Conservation (phyloP, 164 flowering plant species). For the Echeveria elegans region DNA sequence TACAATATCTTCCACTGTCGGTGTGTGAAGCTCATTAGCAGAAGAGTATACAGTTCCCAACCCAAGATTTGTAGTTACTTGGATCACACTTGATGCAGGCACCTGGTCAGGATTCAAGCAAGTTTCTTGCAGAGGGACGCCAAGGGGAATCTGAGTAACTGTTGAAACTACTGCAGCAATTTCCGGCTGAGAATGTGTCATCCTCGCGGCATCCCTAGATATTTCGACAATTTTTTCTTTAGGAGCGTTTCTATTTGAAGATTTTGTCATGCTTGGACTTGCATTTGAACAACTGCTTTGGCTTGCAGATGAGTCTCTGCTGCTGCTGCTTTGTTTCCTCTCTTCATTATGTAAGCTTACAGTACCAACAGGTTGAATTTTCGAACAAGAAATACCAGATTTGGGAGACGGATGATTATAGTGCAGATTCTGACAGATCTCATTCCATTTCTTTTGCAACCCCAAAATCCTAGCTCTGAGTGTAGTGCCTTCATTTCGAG, state of each 20-base stretch:
- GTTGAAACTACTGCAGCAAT: conserved; percentile 8
- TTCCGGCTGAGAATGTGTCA: conserved; percentile 11
- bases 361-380: conserved; percentile 21
- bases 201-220: conserved; percentile 10
- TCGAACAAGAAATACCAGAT: conserved; percentile 16
- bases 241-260: conserved; percentile 9
- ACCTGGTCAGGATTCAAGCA: conserved; percentile 3
- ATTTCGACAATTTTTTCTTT: conserved; percentile 7
- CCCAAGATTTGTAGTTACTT: conserved; percentile 47
- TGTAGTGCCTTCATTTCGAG: conserved; percentile 39
- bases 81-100: conserved; percentile 25
- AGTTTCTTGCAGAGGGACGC: conserved; percentile 5
- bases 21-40: conserved; percentile 15
- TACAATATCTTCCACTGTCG: conserved; percentile 15
- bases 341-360: conserved; percentile 23
- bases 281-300: conserved; percentile 16
- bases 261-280: conserved; percentile 14
- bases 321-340: conserved; percentile 17
- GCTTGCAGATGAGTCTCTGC: conserved; percentile 17
- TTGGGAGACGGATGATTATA: conserved; percentile 19
- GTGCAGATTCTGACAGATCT: conserved; percentile 47
- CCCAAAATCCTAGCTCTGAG: conserved; percentile 32
- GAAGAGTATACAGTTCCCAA: conserved; percentile 31
- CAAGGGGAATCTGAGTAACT: conserved; percentile 1
- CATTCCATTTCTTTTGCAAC: conserved; percentile 59